Percentiles rank a stretch among this genome's conserved stretches.
Conservation (phyloP, 1,284 basidiomycete genomes). For the Pulveroboletus sp. region DNA sequence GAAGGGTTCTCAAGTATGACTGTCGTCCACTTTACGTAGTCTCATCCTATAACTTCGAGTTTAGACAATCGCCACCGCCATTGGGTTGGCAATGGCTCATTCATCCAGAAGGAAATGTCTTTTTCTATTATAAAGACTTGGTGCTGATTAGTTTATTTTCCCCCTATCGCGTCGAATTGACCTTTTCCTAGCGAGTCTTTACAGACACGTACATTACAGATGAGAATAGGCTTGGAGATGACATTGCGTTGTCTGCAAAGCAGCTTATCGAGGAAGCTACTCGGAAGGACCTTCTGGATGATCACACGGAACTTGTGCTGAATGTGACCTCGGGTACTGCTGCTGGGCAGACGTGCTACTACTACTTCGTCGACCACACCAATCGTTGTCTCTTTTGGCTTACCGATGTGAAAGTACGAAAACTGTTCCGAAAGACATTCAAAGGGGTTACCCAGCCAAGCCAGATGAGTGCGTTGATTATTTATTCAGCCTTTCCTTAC, state of each 20-base stretch:
- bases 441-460: slow-evolving; percentile 10
- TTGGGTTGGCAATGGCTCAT: slow-evolving; percentile 13
- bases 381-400: slow-evolving; percentile 26
- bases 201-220: slow-evolving; percentile 20
- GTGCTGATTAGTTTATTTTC: not conserved
- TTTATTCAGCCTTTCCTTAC: no score
- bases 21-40: not conserved
- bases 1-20: no score
- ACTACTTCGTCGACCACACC: slow-evolving; percentile 26
- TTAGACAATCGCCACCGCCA: slow-evolving; percentile 8
- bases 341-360: not conserved
- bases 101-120: slow-evolving; percentile 23
- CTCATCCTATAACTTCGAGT: not conserved
- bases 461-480: slow-evolving; percentile 20
- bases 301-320: slow-evolving; percentile 19
- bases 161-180: not conserved
- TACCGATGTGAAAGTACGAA: no score
- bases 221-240: not conserved
- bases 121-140: slow-evolving; percentile 18
- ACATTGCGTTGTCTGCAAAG: slow-evolving; percentile 1
- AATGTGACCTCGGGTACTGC: no score
- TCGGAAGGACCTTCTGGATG: slow-evolving; percentile 5
- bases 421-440: no score
- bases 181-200: slow-evolving; percentile 20
- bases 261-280: slow-evolving; percentile 8